phyloP scores from a whole-genome alignment of 257 asterid genomes.

The Schizonepeta tenuifolia region DNA sequence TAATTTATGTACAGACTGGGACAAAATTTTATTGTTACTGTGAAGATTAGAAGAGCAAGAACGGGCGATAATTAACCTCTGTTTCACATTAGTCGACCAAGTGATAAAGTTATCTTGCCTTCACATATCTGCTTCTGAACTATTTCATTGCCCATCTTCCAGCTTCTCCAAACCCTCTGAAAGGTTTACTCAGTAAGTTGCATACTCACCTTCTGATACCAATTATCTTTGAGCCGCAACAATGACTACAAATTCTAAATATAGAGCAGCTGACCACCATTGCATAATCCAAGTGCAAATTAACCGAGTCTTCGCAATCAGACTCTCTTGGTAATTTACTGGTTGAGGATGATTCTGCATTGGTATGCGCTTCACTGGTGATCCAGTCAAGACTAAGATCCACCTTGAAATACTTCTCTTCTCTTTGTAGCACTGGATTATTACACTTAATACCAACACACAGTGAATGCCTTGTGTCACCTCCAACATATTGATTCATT shows the following conservation, averaged over 20 bases:
- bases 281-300: not conserved
- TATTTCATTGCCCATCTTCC: constrained; percentile 9
- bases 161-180: not conserved
- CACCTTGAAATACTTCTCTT: not conserved
- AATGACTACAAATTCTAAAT: not conserved
- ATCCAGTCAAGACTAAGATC: not conserved
- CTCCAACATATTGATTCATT: not conserved
- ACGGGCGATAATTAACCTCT: constrained; percentile 10
- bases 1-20: too few species aligned
- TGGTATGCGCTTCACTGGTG: not conserved
- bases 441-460: not conserved
- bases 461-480: constrained; percentile 4
- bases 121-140: not conserved
- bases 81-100: not conserved
- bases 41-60: not conserved
- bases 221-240: not conserved
- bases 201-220: not conserved
- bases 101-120: not conserved
- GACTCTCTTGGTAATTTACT: not conserved
- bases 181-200: not conserved
- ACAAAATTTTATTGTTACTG: too few species aligned
- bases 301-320: not conserved
- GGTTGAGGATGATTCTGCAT: not conserved
- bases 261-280: not conserved
- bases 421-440: constrained; percentile 3